A percentile compares a stretch with the other conserved stretches of the same genome.
Evolutionary conservation across 768 basidiomycete species (phyloP).

Genomic region (Mycena filopes): DNA sequence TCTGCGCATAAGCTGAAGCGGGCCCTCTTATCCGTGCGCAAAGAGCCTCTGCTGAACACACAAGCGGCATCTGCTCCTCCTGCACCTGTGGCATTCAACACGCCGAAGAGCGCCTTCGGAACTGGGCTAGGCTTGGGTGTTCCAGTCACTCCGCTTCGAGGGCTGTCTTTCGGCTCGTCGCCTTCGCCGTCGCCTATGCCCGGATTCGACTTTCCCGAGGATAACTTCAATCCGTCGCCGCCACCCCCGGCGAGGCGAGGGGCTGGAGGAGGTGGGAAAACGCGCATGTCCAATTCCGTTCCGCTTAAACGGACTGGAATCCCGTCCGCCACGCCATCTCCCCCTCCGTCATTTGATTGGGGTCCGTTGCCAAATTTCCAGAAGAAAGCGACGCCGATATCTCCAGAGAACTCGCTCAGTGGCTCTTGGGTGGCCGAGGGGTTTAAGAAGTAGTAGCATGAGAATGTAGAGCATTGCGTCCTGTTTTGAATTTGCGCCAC

Average conservation of each 20-base stretch:
- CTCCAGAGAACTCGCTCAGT: conserved; percentile 28
- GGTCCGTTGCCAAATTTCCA: conserved; percentile 66
- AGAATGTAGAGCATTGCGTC: no score
- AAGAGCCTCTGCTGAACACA: conserved; percentile 74
- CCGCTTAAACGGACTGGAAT: conserved; percentile 47
- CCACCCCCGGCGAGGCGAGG: conserved; percentile 46
- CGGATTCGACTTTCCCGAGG: conserved; percentile 49
- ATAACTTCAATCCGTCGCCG: conserved; percentile 53
- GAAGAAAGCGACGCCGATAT: conserved; percentile 38
- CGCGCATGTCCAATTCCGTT: conserved; percentile 48
- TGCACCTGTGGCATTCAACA: conserved; percentile 49
- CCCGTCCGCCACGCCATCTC: conserved; percentile 41
- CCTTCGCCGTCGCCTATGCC: conserved; percentile 19
- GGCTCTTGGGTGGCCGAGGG: conserved; percentile 34
- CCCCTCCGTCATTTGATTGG: conserved; percentile 63
- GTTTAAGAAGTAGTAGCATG: conserved; percentile 24
- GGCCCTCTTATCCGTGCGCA: conserved; percentile 68
- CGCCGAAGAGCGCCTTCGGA: conserved; percentile 43
- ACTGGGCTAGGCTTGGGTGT: conserved; percentile 24
- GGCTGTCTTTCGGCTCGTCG: conserved; percentile 7
- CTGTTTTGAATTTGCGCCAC: no score
- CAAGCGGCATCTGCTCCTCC: conserved; percentile 53
- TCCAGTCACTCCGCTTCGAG: conserved; percentile 5
- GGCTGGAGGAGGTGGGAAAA: conserved; percentile 45
- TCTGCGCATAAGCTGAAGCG: conserved; percentile 77